Percentiles rank a stretch among this genome's conserved stretches.
These are phyloP conservation scores for Penicillium pulvis DNA, from an alignment of 495 filamentous ascomycete species.

Conservation along the genomic window DNA sequence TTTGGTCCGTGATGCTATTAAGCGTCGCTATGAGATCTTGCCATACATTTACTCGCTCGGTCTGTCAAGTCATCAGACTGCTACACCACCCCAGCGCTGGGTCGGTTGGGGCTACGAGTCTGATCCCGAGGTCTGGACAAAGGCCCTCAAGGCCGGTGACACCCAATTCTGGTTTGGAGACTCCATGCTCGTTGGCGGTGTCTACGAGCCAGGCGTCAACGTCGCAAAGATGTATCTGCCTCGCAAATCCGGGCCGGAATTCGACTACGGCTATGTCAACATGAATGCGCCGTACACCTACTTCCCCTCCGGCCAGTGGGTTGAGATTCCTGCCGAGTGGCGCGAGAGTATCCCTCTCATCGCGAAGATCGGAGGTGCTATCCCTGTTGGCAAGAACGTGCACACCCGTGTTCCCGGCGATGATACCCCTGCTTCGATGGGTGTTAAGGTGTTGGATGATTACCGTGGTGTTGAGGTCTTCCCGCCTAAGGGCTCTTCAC, in stretches of 20 bases:
- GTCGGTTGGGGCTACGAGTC: conserved; percentile 67
- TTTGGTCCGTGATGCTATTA: conserved; percentile 61
- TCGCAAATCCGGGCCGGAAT: conserved; percentile 34
- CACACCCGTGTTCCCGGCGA: conserved; percentile 60
- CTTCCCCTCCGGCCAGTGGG: conserved; percentile 61
- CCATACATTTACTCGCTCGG: conserved; percentile 68
- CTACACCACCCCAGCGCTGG: conserved; percentile 66
- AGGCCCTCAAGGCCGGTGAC: conserved; percentile 56
- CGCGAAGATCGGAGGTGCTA: conserved; percentile 59
- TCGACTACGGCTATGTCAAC: conserved; percentile 62
- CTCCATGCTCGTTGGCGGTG: conserved; percentile 63
- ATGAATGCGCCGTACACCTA: conserved; percentile 62
- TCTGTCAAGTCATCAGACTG: conserved; percentile 58
- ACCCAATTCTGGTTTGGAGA: conserved; percentile 73
- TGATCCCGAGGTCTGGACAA: conserved; percentile 63
- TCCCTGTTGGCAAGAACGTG: conserved; percentile 58
- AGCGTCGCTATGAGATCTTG: conserved; percentile 67
- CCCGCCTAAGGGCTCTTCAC: conserved; percentile 47
- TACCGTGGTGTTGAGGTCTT: conserved; percentile 66
- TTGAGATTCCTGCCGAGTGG: conserved; percentile 59
- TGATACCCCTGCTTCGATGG: conserved; percentile 50
- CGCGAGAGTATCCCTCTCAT: conserved; percentile 61
- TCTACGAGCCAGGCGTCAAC: conserved; percentile 59
- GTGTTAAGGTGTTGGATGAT: conserved; percentile 59
- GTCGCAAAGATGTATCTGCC: conserved; percentile 63